phyloP scores from a whole-genome alignment of 2,329 filamentous ascomycete species.

The Aspergillus calidoustus region DNA sequence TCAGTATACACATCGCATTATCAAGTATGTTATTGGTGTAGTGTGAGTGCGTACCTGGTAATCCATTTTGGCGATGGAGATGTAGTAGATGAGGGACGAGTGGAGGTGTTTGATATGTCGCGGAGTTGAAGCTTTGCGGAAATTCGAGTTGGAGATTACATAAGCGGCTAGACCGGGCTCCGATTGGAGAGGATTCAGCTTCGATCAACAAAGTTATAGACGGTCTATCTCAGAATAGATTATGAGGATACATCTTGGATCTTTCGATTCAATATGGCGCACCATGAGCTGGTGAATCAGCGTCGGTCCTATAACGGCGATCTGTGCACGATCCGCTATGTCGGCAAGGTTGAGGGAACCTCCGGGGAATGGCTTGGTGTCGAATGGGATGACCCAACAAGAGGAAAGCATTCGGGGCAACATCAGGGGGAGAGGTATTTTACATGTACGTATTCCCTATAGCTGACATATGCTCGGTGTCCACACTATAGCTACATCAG shows the following conservation, averaged over 20 bases:
- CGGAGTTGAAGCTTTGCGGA: constrained; percentile 16
- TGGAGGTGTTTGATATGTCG: constrained; percentile 21
- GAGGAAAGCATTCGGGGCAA: constrained; percentile 89
- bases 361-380: constrained; percentile 86
- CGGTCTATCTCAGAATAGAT: neutral
- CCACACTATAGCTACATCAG: neutral
- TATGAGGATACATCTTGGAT: neutral
- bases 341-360: constrained; percentile 76
- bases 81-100: constrained; percentile 1
- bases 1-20: constrained; percentile 1
- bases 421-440: constrained; percentile 83
- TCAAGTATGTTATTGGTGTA: neutral
- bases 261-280: neutral
- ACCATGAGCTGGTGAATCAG: constrained; percentile 63
- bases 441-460: constrained; percentile 60
- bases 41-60: constrained; percentile 49
- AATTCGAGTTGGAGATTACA: constrained; percentile 29
- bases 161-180: constrained; percentile 25
- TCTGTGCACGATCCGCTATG: constrained; percentile 82
- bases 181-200: constrained; percentile 15
- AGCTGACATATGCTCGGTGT: too few species aligned
- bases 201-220: constrained; percentile 5
- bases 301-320: constrained; percentile 78
- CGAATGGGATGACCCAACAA: constrained; percentile 87
- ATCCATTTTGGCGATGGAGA: constrained; percentile 47